phyloP scores from a whole-genome alignment of 345 rosid genomes.

The Eucalyptus paniculata region DNA sequence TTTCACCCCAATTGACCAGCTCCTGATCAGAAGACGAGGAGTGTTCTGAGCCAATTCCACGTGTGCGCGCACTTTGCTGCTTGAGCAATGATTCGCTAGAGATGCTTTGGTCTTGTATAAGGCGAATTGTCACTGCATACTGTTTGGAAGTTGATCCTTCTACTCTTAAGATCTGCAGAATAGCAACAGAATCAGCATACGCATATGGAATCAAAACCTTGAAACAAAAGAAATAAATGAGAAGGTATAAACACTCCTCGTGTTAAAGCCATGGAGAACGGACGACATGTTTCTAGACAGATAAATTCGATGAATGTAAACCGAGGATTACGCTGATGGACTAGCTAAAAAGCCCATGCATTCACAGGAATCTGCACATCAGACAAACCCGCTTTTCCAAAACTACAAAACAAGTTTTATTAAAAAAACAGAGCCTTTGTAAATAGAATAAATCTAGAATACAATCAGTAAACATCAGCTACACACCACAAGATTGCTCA shows the following conservation, averaged over 20 bases:
- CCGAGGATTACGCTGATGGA: not conserved
- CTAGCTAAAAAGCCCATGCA: not conserved
- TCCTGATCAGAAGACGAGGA: constrained; percentile 35
- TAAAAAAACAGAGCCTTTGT: not conserved
- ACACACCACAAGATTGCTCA: not conserved
- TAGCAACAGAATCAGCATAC: not conserved
- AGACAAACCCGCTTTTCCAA: not conserved
- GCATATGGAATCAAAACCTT: not conserved
- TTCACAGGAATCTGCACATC: not conserved
- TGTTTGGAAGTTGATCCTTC: constrained; percentile 55
- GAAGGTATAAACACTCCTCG: not conserved
- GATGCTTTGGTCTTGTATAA: constrained; percentile 33
- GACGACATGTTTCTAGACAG: not conserved
- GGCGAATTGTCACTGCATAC: constrained; percentile 47
- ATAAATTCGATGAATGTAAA: not conserved
- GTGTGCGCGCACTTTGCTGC: constrained; percentile 84
- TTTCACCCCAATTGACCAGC: constrained; percentile 69
- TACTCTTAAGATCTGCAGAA: constrained; percentile 55
- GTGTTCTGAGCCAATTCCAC: constrained; percentile 47
- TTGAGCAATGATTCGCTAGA: constrained; percentile 31
- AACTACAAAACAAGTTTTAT: not conserved
- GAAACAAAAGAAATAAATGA: not conserved
- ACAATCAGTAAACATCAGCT: not conserved
- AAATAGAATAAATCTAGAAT: not conserved
- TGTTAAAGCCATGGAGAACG: not conserved